phyloP scores from a whole-genome alignment of 768 basidiomycete species.

The Hypholoma sublateritium region DNA sequence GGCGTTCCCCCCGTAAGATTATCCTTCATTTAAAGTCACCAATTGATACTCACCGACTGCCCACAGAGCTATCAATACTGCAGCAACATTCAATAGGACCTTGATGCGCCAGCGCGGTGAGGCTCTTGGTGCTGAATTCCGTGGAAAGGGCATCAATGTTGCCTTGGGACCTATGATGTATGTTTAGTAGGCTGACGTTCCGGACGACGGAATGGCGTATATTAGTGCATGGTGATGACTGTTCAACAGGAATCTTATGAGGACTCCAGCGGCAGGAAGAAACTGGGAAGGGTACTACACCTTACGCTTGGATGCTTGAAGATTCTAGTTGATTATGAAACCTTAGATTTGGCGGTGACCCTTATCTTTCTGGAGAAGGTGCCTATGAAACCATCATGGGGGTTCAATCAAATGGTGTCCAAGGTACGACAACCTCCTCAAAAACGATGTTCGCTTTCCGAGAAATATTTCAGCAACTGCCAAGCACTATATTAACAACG shows the following conservation, averaged over 20 bases:
- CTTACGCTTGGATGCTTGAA: background rate
- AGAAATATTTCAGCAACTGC: slow-evolving; percentile 30
- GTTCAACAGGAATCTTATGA: slow-evolving; percentile 39
- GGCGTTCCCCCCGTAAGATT: slow-evolving; percentile 47
- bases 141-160: slow-evolving; percentile 59
- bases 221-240: too few relatives aligned
- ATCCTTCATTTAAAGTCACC: background rate
- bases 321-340: background rate
- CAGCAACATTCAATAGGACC: slow-evolving; percentile 51
- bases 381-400: slow-evolving; percentile 54
- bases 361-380: slow-evolving; percentile 52
- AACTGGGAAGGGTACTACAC: slow-evolving; percentile 52
- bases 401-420: slow-evolving; percentile 53
- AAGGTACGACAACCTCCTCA: slow-evolving; percentile 26
- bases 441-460: background rate
- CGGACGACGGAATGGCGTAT: too few relatives aligned
- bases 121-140: slow-evolving; percentile 61
- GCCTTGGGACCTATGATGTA: slow-evolving; percentile 52
- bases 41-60: background rate
- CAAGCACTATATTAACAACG: slow-evolving; percentile 48
- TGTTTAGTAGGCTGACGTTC: slow-evolving; percentile 4
- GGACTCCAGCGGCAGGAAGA: slow-evolving; percentile 46
- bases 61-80: slow-evolving; percentile 48
- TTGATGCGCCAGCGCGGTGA: slow-evolving; percentile 56
- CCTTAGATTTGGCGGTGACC: slow-evolving; percentile 48